Base-by-base conservation (phyloP, 306 rosid species). In the Cercis canadensis region DNA sequence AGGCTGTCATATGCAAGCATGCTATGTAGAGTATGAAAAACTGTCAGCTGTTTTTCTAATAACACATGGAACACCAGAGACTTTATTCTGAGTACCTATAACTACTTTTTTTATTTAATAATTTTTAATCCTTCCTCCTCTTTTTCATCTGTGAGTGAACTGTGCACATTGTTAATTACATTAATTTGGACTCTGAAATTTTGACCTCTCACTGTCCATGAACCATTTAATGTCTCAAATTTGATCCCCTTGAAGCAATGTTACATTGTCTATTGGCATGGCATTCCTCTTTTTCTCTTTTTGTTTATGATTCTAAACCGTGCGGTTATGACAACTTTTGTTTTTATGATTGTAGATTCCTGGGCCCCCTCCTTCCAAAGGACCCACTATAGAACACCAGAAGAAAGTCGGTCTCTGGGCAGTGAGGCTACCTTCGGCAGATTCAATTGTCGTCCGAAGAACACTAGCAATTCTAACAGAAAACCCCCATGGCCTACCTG, bases 391-490 rank as follows among this genome's bases (percentile, higher is more conserved):
- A 54, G 97, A 88, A 74, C 87, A 85, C 83, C 89, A 81, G 77
- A 83, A 92, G 76, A 79, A 82, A 59, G 82, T 87, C 56, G 89
- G 91, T 21, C 86, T 88, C 31, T 83, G 89, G 89, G 90, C 85
- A 2, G 85, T 88, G 36, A 90, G 76, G 66, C 83, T 92, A 19
- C 97, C 98, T 52, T 90, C 96, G 50, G 92, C 98, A 41, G 96
- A 92, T 77, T 78, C 97, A 15, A 72, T 78, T 8, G 80, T 84
- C 7, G 98, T 92, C 29, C 85, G 92, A 55, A 80, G 85, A 83
- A 90, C 98, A 33, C 83, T 90, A 43, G 72, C 85, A 32, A 29
- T 70, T 79, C 86, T 92, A 39, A 70, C 90, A 15, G 90, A 93
- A 71, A 82, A 82, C 40, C 88, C 90, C 2, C 24, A 32, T 2